Evolutionary conservation across 2,329 filamentous ascomycete genomes (phyloP), one percentile per base, ranked within the genome.

Genomic region (Fusarium sp.): DNA sequence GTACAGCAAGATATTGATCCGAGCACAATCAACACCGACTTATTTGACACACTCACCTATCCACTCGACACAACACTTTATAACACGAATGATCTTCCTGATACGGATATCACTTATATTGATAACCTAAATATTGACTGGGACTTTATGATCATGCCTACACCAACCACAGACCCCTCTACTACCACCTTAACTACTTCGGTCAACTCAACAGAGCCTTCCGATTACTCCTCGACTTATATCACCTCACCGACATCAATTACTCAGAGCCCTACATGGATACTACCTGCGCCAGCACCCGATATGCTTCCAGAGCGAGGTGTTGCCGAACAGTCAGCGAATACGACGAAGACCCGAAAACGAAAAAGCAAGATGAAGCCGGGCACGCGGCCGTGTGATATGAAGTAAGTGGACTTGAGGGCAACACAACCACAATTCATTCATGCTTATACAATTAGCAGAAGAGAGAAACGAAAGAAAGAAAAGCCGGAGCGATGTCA

Each of bases 341-440:
- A 13, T 8, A n/a, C n/a, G 20, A 15, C 6, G 13, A 39, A 7
- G 14, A 20, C 39, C 11, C n/a, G n/a, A 24, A 44, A n/a, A 39
- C 46, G 38, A 34, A 53, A 26, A 28, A 33, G 46, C 4, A 67
- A 54, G 46, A 56, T 51, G 43, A 36, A 49, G 13, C 33, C 15
- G 1, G 64, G 64, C 6, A 55, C 26, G 4, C 66, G 58, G 3
- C 44, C 64, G 0, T 65, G 65, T 44, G 65, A 68, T 63, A 15
- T 60, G 15, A 68, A 44, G 65, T 60, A 36, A 34, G 28, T 6
- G 11, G 2, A n/a, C 28, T 6, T n/a, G 7, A 4, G 14, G 9
- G 2, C 9, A 14, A 17, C 3, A 3, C 20, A 10, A 7, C 3
- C 3, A 5, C 3, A 4, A 0, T 4, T 7, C 0, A 6, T 5